Base-by-base conservation (phyloP, 2,329 filamentous ascomycete species). In the Paraconiothyrium sp. region DNA sequence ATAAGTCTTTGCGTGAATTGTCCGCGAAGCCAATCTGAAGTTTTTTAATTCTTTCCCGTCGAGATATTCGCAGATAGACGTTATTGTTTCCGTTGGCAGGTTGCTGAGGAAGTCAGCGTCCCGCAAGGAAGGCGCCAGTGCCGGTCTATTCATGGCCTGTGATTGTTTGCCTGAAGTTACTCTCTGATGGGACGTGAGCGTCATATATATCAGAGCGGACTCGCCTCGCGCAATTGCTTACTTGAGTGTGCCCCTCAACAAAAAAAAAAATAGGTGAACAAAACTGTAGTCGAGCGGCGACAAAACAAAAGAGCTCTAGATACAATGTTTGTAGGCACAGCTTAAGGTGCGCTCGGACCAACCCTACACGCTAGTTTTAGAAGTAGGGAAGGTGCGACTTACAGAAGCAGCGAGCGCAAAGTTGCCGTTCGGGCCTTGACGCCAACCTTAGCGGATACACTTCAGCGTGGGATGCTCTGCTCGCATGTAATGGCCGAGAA, bases 1-100 rank as follows among this genome's bases (percentile, higher is more conserved):
- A 7, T 32, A 27, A 30, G 24, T 48, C 27, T 48, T 32, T 13
- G 46, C 22, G 16, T 20, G 13, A 9, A 60, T 35, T 5, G 34
- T 13, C 5, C 10, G 8, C 1, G 24, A 58, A 46, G 35, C 27
- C 22, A 58, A 30, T 30, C 47, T 58, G 2, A 58, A 14, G 27
- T 35, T 58, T 24, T 52, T 22, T 9, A 58, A 2, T 20, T 44
- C 47, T 1, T 34, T 22, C 10, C 32, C 16, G 16, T 22, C 22
- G 20, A 58, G 47, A 52, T 34, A 22, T 8, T 4, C 32, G 27
- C 56, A 52, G 9, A 58, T 47, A n/a, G 50, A 30, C n/a, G 20
- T 14, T n/a, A 58, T 32, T 2, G 44, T 32, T 22, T 58, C 56
- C 46, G 20, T 48, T 10, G 46, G 46, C 13, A 48, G 24, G 4